Evolutionary conservation across 441 rosid species (phyloP).

Genomic region (Sinapis alba): DNA sequence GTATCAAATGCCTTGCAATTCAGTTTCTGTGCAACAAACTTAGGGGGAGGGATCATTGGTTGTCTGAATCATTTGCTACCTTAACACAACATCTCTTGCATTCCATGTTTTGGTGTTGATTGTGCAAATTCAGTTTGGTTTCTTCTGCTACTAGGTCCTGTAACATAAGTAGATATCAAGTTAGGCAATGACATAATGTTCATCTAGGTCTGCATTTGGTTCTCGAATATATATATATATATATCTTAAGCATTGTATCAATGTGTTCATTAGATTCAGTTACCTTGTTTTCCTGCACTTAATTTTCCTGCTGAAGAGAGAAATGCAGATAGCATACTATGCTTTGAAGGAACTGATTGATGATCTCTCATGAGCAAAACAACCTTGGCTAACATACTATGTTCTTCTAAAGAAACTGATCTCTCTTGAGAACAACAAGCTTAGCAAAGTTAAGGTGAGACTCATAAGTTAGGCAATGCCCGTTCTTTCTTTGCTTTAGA

Average conservation of each 20-base stretch:
- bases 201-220: not conserved
- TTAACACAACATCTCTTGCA: too few relatives aligned
- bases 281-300: not conserved
- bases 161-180: not conserved
- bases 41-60: not conserved
- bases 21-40: not conserved
- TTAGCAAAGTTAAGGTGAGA: conserved; percentile 7
- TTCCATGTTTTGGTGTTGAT: not conserved
- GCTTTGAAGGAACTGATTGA: conserved; percentile 1
- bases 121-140: not conserved
- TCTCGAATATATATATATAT: too few relatives aligned
- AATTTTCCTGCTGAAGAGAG: not conserved
- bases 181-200: not conserved
- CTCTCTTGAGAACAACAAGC: conserved; percentile 2
- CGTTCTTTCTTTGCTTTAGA: not conserved
- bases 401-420: not conserved
- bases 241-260: not conserved
- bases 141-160: not conserved
- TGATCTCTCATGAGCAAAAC: not conserved
- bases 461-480: not conserved
- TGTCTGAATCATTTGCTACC: not conserved
- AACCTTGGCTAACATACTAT: not conserved
- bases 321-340: not conserved
- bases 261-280: not conserved
- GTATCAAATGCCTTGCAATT: not conserved